These are phyloP conservation scores for Acidiella bohemica DNA, from an alignment of 495 filamentous ascomycete species.

Conservation along the genomic window DNA sequence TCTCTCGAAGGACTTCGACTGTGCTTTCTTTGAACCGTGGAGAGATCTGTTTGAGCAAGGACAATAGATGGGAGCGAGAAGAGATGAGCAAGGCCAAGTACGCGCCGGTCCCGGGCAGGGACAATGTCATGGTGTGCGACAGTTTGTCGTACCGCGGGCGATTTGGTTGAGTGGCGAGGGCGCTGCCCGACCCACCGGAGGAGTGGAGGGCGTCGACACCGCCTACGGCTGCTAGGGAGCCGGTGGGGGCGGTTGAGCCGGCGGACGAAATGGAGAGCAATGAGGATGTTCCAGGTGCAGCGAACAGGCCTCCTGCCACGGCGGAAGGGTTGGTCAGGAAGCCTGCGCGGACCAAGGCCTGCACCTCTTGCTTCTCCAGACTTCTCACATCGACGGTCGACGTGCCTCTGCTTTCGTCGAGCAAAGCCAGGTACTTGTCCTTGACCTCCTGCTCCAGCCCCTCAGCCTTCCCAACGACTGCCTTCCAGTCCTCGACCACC, in stretches of 20 bases:
- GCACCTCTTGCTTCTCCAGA: slow-evolving; percentile 40
- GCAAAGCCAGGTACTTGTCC: slow-evolving; percentile 39
- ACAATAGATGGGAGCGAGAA: slow-evolving; percentile 52
- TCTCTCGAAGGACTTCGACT: slow-evolving; percentile 51
- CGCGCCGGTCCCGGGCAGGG: slow-evolving; percentile 58
- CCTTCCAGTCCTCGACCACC: slow-evolving; percentile 48
- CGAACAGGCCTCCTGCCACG: slow-evolving; percentile 34
- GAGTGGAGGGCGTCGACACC: slow-evolving; percentile 42
- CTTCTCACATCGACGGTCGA: slow-evolving; percentile 35
- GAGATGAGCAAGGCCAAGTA: slow-evolving; percentile 57
- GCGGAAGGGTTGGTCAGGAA: slow-evolving; percentile 38
- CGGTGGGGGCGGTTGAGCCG: slow-evolving; percentile 43
- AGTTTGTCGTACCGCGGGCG: slow-evolving; percentile 8
- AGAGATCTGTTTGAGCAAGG: slow-evolving; percentile 43
- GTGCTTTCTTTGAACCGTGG: slow-evolving; percentile 52
- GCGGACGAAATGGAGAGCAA: slow-evolving; percentile 41
- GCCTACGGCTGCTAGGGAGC: slow-evolving; percentile 49
- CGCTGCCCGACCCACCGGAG: slow-evolving; percentile 37
- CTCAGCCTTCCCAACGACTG: slow-evolving; percentile 32
- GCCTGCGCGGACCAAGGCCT: slow-evolving; percentile 51
- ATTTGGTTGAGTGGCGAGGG: slow-evolving; percentile 7
- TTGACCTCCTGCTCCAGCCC: slow-evolving; percentile 38
- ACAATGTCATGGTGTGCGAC: slow-evolving; percentile 39
- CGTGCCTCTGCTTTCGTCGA: slow-evolving; percentile 42
- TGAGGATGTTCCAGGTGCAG: slow-evolving; percentile 40